Conservation (phyloP, 345 rosid species). For the Raphanus raphanistrum region DNA sequence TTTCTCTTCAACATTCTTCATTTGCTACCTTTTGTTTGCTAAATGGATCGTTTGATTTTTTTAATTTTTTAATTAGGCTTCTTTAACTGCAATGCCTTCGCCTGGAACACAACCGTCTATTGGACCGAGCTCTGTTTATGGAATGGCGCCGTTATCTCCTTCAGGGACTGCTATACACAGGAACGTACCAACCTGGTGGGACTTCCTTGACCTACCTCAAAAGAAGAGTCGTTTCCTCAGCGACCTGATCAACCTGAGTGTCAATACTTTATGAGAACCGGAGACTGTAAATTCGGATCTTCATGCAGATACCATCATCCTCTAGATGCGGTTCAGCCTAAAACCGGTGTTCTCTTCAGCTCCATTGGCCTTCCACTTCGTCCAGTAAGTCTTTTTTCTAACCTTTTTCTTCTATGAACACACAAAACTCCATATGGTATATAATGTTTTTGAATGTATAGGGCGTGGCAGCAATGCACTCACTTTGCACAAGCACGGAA, state of each 20-base stretch:
- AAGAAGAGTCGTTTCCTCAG: constrained; percentile 71
- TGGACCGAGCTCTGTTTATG: constrained; percentile 63
- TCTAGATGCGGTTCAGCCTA: constrained; percentile 52
- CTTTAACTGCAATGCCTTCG: constrained; percentile 62
- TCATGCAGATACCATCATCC: constrained; percentile 96
- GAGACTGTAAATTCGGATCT: constrained; percentile 90
- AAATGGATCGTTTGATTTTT: background rate
- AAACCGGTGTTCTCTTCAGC: constrained; percentile 56
- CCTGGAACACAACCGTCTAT: constrained; percentile 62
- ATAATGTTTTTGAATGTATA: constrained; percentile 20
- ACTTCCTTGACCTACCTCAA: constrained; percentile 56
- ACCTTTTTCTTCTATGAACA: background rate
- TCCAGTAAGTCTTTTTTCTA: constrained; percentile 61
- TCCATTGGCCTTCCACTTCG: constrained; percentile 87
- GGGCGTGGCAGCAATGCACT: constrained; percentile 73
- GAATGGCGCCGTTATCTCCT: constrained; percentile 68
- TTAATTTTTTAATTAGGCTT: constrained; percentile 42
- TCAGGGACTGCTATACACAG: constrained; percentile 64
- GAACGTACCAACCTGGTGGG: constrained; percentile 51
- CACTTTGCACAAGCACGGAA: constrained; percentile 66
- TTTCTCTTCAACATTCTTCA: background rate
- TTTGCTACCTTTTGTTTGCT: background rate
- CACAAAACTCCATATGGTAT: background rate
- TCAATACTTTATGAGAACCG: constrained; percentile 81
- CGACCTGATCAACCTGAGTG: constrained; percentile 92